Evolutionary conservation across 371 early-diverging fungal species (phyloP).

Genomic region (Apophysomyces elegans): DNA sequence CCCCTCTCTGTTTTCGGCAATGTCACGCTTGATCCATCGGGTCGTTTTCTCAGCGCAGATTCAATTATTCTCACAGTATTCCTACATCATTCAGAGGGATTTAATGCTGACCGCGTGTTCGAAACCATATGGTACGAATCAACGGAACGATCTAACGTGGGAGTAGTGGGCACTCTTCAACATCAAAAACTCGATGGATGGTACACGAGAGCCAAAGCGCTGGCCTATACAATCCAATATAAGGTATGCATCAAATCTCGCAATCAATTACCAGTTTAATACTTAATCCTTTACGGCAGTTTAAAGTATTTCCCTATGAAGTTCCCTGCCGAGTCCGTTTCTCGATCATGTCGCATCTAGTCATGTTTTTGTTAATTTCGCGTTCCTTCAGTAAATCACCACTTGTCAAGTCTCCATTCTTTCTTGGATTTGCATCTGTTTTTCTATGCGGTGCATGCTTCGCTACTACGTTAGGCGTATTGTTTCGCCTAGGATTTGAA

Average conservation of each 20-base stretch:
- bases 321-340: conserved; percentile 27
- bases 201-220: conserved; percentile 20
- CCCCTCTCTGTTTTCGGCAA: conserved; percentile 54
- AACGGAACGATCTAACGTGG: conserved; percentile 8
- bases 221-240: conserved; percentile 32
- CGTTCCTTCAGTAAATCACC: conserved; percentile 65
- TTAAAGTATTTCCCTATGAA: conserved; percentile 34
- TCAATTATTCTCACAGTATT: conserved; percentile 38
- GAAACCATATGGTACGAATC: neutral
- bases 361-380: conserved; percentile 65
- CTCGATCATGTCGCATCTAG: conserved; percentile 23
- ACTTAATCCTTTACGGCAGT: conserved; percentile 13
- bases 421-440: conserved; percentile 70
- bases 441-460: conserved; percentile 38
- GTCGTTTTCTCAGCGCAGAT: conserved; percentile 43
- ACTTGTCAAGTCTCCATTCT: conserved; percentile 74
- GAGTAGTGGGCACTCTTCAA: conserved; percentile 7
- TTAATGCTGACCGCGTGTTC: neutral
- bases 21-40: conserved; percentile 30
- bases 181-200: conserved; percentile 11
- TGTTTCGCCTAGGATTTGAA: conserved; percentile 25
- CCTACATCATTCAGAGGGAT: neutral
- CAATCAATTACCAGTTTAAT: conserved; percentile 2
- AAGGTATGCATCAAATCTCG: conserved; percentile 22
- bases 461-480: conserved; percentile 37